phyloP scores from a whole-genome alignment of 176 grass and related monocot genomes.

The Stipa capillata region DNA sequence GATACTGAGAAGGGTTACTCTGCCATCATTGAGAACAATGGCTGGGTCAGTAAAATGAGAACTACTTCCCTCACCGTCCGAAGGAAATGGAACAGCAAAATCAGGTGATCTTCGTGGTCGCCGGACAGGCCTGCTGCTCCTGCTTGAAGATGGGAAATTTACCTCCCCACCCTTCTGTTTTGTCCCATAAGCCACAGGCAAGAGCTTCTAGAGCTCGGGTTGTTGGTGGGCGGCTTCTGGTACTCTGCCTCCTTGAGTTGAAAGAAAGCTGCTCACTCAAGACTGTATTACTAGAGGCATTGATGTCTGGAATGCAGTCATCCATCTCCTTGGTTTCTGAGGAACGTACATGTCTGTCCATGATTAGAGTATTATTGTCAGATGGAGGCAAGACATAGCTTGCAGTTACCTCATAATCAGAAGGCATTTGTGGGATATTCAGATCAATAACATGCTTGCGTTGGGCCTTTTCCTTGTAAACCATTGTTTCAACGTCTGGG shows the following conservation, averaged over 20 bases:
- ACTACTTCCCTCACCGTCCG: constrained; percentile 17
- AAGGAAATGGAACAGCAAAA: constrained; percentile 14
- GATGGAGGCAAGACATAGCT: constrained; percentile 21
- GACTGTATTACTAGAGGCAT: constrained; percentile 22
- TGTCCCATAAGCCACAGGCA: constrained; percentile 78
- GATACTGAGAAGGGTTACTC: constrained; percentile 29
- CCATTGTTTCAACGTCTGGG: constrained; percentile 24
- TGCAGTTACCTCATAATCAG: constrained; percentile 42
- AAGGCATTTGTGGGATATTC: constrained; percentile 63
- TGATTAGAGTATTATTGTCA: constrained; percentile 5
- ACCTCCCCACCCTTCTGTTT: constrained; percentile 45
- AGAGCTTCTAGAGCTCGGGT: constrained; percentile 85
- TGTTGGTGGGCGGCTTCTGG: constrained; percentile 84
- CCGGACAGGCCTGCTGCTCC: constrained; percentile 44
- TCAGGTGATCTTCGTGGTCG: constrained; percentile 39
- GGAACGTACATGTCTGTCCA: constrained; percentile 1
- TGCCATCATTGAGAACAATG: constrained; percentile 9
- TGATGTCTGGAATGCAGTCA: constrained; percentile 24
- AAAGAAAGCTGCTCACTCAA: constrained; percentile 35
- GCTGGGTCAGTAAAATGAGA: constrained; percentile 24
- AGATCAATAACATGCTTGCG: constrained; percentile 57
- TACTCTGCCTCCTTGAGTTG: constrained; percentile 71
- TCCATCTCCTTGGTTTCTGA: constrained; percentile 24
- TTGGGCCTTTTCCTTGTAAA: constrained; percentile 32
- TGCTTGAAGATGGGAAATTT: constrained; percentile 40